These are phyloP conservation scores for Fusarium tuaranense DNA, from an alignment of 2,329 filamentous ascomycete species.

Conservation along the genomic window DNA sequence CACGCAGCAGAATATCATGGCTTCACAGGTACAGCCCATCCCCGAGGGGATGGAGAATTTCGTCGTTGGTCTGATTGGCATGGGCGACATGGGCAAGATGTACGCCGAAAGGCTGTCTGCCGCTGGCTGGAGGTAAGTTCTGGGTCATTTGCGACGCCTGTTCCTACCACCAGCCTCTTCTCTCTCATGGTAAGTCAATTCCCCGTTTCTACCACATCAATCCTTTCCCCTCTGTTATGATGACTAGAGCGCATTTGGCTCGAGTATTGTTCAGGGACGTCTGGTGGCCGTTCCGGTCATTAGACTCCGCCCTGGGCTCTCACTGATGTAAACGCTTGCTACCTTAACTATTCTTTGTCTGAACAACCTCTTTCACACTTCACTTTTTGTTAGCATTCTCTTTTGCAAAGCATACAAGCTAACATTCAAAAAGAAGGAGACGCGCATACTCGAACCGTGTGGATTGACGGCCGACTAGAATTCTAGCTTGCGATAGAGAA, in stretches of 20 bases:
- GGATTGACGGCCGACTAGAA: slow-evolving; percentile 66
- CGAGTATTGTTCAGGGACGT: slow-evolving; percentile 83
- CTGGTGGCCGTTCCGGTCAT: slow-evolving; percentile 82
- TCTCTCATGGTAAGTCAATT: slow-evolving; percentile 38
- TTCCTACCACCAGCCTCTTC: slow-evolving; percentile 28
- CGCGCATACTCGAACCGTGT: slow-evolving; percentile 29
- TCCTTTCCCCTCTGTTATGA: slow-evolving; percentile 68
- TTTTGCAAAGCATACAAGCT: slow-evolving; percentile 31
- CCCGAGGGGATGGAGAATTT: slow-evolving; percentile 72
- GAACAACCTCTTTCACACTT: slow-evolving; percentile 60
- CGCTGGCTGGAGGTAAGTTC: slow-evolving; percentile 91
- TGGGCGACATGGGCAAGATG: slow-evolving; percentile 99
- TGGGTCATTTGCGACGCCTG: slow-evolving; percentile 15
- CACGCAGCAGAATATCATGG: slow-evolving; percentile 47
- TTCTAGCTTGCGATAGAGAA: slow-evolving; percentile 93
- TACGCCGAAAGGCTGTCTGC: slow-evolving; percentile 89
- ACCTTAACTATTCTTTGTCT: slow-evolving; percentile 89
- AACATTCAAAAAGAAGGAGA: slow-evolving; percentile 39
- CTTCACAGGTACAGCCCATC: slow-evolving; percentile 41
- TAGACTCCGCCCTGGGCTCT: slow-evolving; percentile 71
- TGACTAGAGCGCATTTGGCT: slow-evolving; percentile 99
- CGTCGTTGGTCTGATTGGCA: slow-evolving; percentile 93
- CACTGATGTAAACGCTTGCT: slow-evolving; percentile 99
- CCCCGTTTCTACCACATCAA: slow-evolving; percentile 8
- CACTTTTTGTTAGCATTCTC: slow-evolving; percentile 21